Percentiles rank a stretch among this genome's conserved stretches.
Conservation (phyloP, 495 filamentous ascomycete species). For the Clavariopsis aquatica region DNA sequence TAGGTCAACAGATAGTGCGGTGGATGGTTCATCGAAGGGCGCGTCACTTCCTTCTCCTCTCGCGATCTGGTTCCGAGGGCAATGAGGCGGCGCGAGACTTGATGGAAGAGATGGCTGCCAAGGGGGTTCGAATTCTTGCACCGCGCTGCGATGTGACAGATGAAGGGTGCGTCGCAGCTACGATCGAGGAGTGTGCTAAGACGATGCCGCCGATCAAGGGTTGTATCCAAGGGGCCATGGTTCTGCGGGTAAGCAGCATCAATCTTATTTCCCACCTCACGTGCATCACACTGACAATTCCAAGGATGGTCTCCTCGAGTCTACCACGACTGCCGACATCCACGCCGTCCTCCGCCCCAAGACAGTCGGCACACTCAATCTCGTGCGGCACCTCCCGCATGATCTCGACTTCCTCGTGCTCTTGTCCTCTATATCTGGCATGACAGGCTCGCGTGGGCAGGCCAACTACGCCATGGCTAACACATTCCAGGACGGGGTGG, state of each 20-base stretch:
- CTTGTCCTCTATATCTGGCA: conserved; percentile 12
- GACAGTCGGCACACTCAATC: conserved; percentile 21
- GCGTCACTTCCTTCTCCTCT: conserved; percentile 29
- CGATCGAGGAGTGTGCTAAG: conserved; percentile 2
- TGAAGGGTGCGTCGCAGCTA: background rate
- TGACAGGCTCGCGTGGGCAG: conserved; percentile 10
- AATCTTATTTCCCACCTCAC: conserved; percentile 13
- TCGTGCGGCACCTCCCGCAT: conserved; percentile 14
- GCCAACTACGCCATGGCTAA: conserved; percentile 19
- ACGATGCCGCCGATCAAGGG: conserved; percentile 35
- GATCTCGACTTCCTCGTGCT: conserved; percentile 33
- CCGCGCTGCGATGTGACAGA: conserved; percentile 11
- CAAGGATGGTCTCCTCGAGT: conserved; percentile 1
- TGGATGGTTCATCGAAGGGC: conserved; percentile 36
- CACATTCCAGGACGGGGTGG: conserved; percentile 16
- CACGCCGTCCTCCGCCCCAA: too few relatives aligned
- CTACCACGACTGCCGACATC: too few relatives aligned
- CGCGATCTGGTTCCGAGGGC: too few relatives aligned
- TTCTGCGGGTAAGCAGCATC: conserved; percentile 27
- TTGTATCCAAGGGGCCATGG: conserved; percentile 37
- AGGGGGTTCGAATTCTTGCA: background rate
- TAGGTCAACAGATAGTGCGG: conserved; percentile 20
- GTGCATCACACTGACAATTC: conserved; percentile 12
- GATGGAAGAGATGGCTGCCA: background rate
- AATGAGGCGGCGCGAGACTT: background rate